A percentile compares a stretch with the other conserved stretches of the same genome.
phyloP scores from a whole-genome alignment of 129 eudicot species.

The Artemisia tridentata region DNA sequence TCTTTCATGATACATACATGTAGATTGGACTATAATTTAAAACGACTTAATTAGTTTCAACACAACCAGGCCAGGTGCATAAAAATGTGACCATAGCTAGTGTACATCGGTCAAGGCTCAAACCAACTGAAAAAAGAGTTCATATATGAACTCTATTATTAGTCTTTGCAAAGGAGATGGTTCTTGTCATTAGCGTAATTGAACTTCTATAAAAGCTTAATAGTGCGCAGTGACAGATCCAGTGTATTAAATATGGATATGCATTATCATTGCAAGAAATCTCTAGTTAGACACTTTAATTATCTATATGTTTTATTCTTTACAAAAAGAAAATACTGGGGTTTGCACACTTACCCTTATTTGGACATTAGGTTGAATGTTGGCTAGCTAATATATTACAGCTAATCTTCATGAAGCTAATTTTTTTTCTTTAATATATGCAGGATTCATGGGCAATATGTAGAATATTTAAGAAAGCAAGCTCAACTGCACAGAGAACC shows the following conservation, averaged over 20 bases:
- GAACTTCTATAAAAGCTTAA: not conserved
- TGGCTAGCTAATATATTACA: not conserved
- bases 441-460: conserved; percentile 99
- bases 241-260: not conserved
- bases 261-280: not conserved
- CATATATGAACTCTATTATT: no score
- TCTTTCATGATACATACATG: not conserved
- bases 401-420: conserved; percentile 11
- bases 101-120: not conserved
- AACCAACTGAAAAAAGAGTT: no score
- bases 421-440: conserved; percentile 19
- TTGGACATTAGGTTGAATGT: not conserved
- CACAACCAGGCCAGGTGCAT: no score
- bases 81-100: conserved; percentile 11
- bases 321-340: not conserved
- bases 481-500: conserved; percentile 72
- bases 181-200: no score
- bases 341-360: not conserved
- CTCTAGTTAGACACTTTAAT: not conserved
- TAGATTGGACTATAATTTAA: not conserved
- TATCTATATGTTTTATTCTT: not conserved
- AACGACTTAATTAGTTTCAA: not conserved
- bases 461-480: conserved; percentile 93
- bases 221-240: not conserved
- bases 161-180: no score